Evolutionary conservation across 2,329 filamentous ascomycete species (phyloP).

Genomic region (Botrytis paeoniae): DNA sequence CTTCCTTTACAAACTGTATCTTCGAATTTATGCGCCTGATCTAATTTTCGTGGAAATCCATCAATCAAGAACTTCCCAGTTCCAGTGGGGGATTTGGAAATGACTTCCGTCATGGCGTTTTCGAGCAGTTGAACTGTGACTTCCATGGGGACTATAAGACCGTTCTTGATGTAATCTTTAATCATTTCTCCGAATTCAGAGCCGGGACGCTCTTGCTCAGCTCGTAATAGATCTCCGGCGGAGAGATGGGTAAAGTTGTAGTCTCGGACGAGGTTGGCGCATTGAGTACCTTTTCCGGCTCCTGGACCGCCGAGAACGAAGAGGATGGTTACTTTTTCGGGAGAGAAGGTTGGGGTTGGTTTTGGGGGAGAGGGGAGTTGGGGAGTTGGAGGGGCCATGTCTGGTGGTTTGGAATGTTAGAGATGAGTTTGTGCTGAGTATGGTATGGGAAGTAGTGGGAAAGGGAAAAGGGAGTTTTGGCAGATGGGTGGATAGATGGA

Average conservation of each 20-base stretch:
- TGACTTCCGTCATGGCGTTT: slow-evolving; percentile 79
- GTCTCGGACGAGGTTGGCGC: slow-evolving; percentile 78
- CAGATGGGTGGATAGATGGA: neutral
- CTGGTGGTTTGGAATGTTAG: slow-evolving; percentile 4
- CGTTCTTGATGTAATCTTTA: slow-evolving; percentile 88
- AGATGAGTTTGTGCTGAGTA: neutral
- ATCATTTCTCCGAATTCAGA: slow-evolving; percentile 92
- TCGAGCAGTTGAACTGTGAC: slow-evolving; percentile 91
- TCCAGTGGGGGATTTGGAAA: slow-evolving; percentile 48
- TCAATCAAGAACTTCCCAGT: slow-evolving; percentile 73
- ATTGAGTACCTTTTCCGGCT: slow-evolving; percentile 95
- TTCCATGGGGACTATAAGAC: slow-evolving; percentile 97
- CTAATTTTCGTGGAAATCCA: slow-evolving; percentile 94
- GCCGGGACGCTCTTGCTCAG: slow-evolving; percentile 83
- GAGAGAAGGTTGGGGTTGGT: slow-evolving; percentile 66
- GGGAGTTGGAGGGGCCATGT: slow-evolving; percentile 16
- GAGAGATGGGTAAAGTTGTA: slow-evolving; percentile 92
- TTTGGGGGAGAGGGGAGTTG: slow-evolving; percentile 51
- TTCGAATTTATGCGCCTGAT: slow-evolving; percentile 94
- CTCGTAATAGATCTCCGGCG: slow-evolving; percentile 88
- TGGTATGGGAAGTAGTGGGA: neutral
- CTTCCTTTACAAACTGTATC: slow-evolving; percentile 77
- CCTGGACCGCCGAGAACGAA: slow-evolving; percentile 96
- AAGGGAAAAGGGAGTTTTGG: slow-evolving; percentile 8
- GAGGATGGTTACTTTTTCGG: slow-evolving; percentile 79